phyloP scores from a whole-genome alignment of 176 grass and related monocot species.

The Musa beccarii region DNA sequence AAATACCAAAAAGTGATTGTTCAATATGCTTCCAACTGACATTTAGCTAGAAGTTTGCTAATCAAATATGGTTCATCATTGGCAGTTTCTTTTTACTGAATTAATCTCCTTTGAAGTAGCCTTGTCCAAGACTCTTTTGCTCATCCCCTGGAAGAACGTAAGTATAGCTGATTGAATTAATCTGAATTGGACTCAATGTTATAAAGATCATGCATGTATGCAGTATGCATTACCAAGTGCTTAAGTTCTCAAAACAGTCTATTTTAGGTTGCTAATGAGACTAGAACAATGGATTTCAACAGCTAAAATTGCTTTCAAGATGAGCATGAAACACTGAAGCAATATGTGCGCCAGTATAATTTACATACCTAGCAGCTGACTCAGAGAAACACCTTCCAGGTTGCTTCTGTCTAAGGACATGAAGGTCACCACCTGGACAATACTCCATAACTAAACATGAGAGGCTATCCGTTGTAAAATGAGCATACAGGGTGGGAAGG shows the following conservation, averaged over 20 bases:
- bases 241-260: not conserved
- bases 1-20: not conserved
- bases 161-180: not conserved
- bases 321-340: not conserved
- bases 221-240: not conserved
- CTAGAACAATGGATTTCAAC: slow-evolving; percentile 5
- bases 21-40: slow-evolving; percentile 3
- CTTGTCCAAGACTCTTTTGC: too few species aligned
- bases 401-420: slow-evolving; percentile 46
- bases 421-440: slow-evolving; percentile 6
- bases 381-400: not conserved
- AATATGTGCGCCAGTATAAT: not conserved
- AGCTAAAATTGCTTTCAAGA: not conserved
- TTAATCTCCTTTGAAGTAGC: too few species aligned
- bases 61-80: not conserved
- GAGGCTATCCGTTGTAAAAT: slow-evolving; percentile 93
- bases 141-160: too few species aligned
- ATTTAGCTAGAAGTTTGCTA: not conserved
- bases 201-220: not conserved
- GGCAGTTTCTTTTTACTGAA: too few species aligned
- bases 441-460: slow-evolving; percentile 85
- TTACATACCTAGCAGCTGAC: not conserved
- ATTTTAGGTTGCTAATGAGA: not conserved
- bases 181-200: not conserved
- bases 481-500: slow-evolving; percentile 83